Evolutionary conservation across 805 yeast species (phyloP), one percentile per base, ranked within the genome.

Genomic region (Pichia deserticola): DNA sequence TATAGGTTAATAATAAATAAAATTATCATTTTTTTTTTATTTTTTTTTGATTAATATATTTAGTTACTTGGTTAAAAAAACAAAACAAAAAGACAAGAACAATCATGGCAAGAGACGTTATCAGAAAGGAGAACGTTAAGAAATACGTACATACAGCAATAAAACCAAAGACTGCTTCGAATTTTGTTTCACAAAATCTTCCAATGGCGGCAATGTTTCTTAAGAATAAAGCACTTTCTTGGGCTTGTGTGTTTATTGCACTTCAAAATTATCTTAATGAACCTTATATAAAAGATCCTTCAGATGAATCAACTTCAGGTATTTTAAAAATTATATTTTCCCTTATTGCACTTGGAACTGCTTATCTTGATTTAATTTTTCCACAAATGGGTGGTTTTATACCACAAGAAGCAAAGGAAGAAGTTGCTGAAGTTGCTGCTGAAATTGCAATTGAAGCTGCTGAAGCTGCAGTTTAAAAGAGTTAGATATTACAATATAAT

Each of bases 161-260:
- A 12, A 68, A 71, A 54, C 70, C 75, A 36, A 68, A 78, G 50
- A 64, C 68, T 43, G 78, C 78, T 7, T 62, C 78, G 4, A 65
- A 68, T 39, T 69, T 75, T 67, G 68, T 76, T 30, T 64, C 80
- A 7, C 80, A 77, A 57, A 72, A 79, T 42, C 64, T 79, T 52
- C 84, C 84, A 40, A 75, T 79, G 81, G 81, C 79, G 3, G 83
- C 83, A 42, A 79, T 79, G 84, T 78, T 79, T 60, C 66, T 79
- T 74, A 68, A 73, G 57, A 77, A 78, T 62, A 79, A 76, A 59
- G 64, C 78, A 54, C 62, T 79, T 57, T 70, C 82, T 11, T 79
- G 83, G 83, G 68, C 81, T 4, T 63, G 80, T 28, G 58, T 76
- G 29, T 77, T 79, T 58, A 62, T 79, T 53, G 74, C 81, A 5